Conservation (phyloP, 2,329 filamentous ascomycete genomes). For the Ciborinia camelliae region DNA sequence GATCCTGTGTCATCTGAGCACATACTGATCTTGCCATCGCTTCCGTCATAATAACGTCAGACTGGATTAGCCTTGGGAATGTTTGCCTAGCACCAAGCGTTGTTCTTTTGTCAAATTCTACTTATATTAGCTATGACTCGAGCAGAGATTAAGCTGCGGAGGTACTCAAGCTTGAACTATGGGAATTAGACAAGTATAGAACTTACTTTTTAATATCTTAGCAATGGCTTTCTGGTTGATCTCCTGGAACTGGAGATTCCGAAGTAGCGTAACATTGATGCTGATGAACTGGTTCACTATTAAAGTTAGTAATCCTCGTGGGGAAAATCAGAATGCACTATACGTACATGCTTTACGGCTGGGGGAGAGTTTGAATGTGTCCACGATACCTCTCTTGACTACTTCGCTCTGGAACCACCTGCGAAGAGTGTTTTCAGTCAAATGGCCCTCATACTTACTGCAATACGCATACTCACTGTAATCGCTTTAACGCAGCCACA, state of each 20-base stretch:
- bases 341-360: slow-evolving; percentile 52
- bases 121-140: background rate
- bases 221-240: slow-evolving; percentile 73
- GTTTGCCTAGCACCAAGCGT: slow-evolving; percentile 63
- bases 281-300: slow-evolving; percentile 55
- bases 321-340: slow-evolving; percentile 49
- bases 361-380: slow-evolving; percentile 61
- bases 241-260: slow-evolving; percentile 78
- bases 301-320: background rate
- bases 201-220: slow-evolving; percentile 81
- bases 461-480: slow-evolving; percentile 38
- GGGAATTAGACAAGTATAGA: background rate
- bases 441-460: background rate
- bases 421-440: background rate
- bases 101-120: slow-evolving; percentile 85
- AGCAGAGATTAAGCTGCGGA: no score
- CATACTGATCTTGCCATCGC: slow-evolving; percentile 73
- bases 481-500: slow-evolving; percentile 60
- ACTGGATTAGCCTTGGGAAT: slow-evolving; percentile 58
- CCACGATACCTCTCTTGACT: slow-evolving; percentile 54
- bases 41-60: slow-evolving; percentile 59
- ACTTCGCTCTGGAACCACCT: slow-evolving; percentile 68
- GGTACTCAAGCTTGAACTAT: background rate
- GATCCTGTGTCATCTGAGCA: slow-evolving; percentile 66
- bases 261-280: slow-evolving; percentile 73